Evolutionary conservation across 352 stramenopile genomes (phyloP), one percentile per base, ranked within the genome.

Genomic region (Phytophthora pluvialis): DNA sequence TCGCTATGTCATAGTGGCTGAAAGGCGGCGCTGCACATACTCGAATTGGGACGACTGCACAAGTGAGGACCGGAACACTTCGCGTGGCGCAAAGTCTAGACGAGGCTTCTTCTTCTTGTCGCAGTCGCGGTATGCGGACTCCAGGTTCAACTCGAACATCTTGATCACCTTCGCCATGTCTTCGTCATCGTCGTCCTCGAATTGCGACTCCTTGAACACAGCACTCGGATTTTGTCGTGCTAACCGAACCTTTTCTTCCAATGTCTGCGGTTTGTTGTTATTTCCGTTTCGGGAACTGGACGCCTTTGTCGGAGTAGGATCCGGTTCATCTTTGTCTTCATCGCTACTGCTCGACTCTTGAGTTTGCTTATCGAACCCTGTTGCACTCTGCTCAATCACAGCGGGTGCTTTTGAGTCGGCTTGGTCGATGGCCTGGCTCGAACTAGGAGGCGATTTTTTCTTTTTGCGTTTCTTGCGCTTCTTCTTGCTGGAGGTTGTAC

Each of bases 161-260:
- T 91, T 86, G 47, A 94, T 78, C 70, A 91, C 72, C 50, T 91
- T 77, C 10, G 86, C 79, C 57, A 88, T 78, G 49, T 91, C 81
- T 61, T 91, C 80, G 51, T 93, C 85, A 47, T 85, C 75, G 32
- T 94, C 85, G 31, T 93, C 84, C 70, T 94, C 85, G 44, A 94
- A 94, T 54, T 91, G 73, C 7, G 85, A 92, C 49, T 94, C 85
- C 25, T 80, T 80, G 38, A 94, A 94, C 16, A 94, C 72, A n/a
- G 82, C 85, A 52, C 83, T 93, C 3, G 81, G 81, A 46, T 93
- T 92, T 61, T 90, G 71, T 18, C 75, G 57, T 26, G 85, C 85
- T 29, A 92, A 74, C 11, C 70, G 75, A 52, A 93, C 78, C 42
- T 91, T 93, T 45, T 89, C 78, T 35, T 80, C 60, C n/a, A 91